These are phyloP conservation scores for Gamsiella multidivaricata DNA, from an alignment of 192 early-diverging fungal species.

Conservation along the genomic window DNA sequence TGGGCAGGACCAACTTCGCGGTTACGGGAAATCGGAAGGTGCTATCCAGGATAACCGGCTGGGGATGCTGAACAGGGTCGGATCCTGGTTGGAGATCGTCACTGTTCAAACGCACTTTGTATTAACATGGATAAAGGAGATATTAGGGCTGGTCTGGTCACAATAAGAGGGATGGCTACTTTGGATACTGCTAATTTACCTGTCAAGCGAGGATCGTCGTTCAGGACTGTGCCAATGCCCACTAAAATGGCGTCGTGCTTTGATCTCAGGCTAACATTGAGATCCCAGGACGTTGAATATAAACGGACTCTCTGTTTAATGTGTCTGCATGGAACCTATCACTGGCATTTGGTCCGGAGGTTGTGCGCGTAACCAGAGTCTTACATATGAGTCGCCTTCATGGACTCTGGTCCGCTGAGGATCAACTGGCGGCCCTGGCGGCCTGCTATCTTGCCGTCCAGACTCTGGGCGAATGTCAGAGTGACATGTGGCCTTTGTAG, in stretches of 20 bases:
- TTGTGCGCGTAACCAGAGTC: too few relatives aligned
- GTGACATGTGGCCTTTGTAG: conserved; percentile 66
- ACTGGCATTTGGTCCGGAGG: too few relatives aligned
- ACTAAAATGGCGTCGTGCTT: conserved; percentile 87
- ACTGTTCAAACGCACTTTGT: conserved; percentile 22
- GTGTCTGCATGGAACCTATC: too few relatives aligned
- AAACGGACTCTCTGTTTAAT: too few relatives aligned
- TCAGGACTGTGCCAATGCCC: conserved; percentile 83
- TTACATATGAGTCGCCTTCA: conserved; percentile 83
- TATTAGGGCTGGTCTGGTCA: too few relatives aligned
- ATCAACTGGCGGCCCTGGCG: conserved; percentile 65
- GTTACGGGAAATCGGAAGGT: conserved; percentile 68
- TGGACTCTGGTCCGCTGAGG: conserved; percentile 78
- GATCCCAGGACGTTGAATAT: too few relatives aligned
- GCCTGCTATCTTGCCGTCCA: conserved; percentile 84
- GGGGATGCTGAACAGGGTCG: conserved; percentile 63
- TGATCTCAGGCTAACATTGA: conserved; percentile 64
- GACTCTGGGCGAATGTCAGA: conserved; percentile 90
- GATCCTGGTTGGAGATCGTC: conserved; percentile 18
- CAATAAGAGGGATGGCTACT: not conserved
- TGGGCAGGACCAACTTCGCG: conserved; percentile 63
- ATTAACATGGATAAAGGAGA: not conserved
- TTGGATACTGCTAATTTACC: conserved; percentile 18
- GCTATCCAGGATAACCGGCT: conserved; percentile 85
- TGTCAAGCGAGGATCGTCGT: conserved; percentile 84